A percentile compares a stretch with the other conserved stretches of the same genome.
Evolutionary conservation across 495 filamentous ascomycete genomes (phyloP).

Genomic region (Podospora pseudopauciseta): DNA sequence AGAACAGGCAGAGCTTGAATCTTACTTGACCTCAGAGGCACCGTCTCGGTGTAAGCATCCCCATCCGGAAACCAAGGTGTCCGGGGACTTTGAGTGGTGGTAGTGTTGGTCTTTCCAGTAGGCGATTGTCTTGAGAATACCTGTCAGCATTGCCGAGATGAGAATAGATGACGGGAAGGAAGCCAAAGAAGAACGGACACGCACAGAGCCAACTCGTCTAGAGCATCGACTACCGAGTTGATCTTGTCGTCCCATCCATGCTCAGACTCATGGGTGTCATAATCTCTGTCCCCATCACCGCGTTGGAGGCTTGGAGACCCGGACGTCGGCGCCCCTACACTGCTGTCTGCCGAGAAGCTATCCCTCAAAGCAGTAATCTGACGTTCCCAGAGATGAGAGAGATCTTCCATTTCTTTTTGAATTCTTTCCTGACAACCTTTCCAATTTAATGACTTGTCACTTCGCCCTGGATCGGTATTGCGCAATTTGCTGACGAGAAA

Average conservation of each 20-base stretch:
- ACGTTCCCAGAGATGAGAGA: conserved; percentile 21
- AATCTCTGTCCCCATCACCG: background rate
- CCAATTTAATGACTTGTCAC: background rate
- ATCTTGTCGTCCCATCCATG: conserved; percentile 23
- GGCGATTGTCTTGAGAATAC: conserved; percentile 22
- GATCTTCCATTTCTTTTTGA: conserved; percentile 12
- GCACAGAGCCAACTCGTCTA: conserved; percentile 22
- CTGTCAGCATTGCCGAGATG: background rate
- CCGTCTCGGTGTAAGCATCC: conserved; percentile 23
- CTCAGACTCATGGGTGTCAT: background rate
- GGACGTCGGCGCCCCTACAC: conserved; percentile 19
- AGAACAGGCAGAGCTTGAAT: conserved; percentile 1
- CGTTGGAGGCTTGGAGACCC: conserved; percentile 3
- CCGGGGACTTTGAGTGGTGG: conserved; percentile 19
- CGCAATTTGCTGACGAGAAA: background rate
- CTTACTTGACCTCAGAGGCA: conserved; percentile 3
- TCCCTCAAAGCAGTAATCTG: conserved; percentile 17
- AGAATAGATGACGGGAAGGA: background rate
- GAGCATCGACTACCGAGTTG: conserved; percentile 25
- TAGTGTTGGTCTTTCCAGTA: conserved; percentile 13
- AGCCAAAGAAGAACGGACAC: background rate
- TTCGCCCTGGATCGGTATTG: background rate
- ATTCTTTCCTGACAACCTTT: background rate
- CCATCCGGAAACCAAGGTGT: conserved; percentile 24
- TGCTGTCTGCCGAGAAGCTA: conserved; percentile 15